Base-by-base conservation (phyloP, 352 stramenopile genomes). In the Phytophthora multivora region DNA sequence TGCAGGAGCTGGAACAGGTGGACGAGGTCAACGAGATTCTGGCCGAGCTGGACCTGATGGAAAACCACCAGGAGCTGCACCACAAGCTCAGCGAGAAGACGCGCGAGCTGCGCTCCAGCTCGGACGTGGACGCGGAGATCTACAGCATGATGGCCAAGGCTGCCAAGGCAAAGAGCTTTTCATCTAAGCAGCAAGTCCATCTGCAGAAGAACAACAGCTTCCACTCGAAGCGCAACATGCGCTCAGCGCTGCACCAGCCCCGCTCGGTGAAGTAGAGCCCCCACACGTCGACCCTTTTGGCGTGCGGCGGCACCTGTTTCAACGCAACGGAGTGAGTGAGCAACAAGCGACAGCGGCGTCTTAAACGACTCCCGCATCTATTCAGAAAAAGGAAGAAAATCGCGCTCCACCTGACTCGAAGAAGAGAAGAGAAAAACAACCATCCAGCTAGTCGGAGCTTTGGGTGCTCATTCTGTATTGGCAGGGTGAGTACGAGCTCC, bases 21-120 rank as follows among this genome's bases (percentile, higher is more conserved):
- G 84, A 93, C 47, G 81, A 91, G 69, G 73, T 93, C 46, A 93
- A 93, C 53, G 79, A 79, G 58, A 79, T 93, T 53, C 69, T 93
- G 39, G 84, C 82, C 11, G 84, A 93, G 63, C 59, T 93, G 57
- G 84, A 91, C 15, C 57, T 93, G 47, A 82, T 93, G 78, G 84
- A 93, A 67, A 86, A 72, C 28, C 84, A 89, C 58, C 68, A 93
- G 52, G 84, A 93, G 52, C 63, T 90, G 47, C 77, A 86, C 56
- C 62, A 81, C 61, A 77, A 82, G 58, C 63, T 87, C 19, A 70
- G 58, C 41, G 69, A 88, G 63, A 81, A 81, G 59, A 81, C 75
- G 15, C 75, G 73, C 42, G 80, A 88, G n/a, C 63, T 81, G 59
- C 76, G 78, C 52, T 66, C 72, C 16, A 79, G 61, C 41, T 80